These are phyloP conservation scores for Sonneratia caseolaris DNA, from an alignment of 345 rosid genomes.

Conservation along the genomic window DNA sequence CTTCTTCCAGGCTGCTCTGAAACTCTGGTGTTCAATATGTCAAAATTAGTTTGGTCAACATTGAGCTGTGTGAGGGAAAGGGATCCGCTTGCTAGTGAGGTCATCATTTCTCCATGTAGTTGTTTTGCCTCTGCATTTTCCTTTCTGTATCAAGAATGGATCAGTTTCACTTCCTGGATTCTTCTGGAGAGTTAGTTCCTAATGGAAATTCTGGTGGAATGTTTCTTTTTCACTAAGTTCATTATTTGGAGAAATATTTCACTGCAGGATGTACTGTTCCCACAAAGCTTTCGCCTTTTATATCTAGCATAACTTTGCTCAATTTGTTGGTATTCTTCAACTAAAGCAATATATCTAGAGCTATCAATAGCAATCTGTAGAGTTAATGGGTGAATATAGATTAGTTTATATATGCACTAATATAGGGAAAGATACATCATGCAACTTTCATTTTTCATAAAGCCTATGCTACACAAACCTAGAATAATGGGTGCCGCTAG, in stretches of 20 bases:
- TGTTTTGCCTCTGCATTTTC: background rate
- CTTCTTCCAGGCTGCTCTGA: slow-evolving; percentile 58
- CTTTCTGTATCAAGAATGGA: background rate
- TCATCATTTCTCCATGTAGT: slow-evolving; percentile 16
- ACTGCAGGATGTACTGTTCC: background rate
- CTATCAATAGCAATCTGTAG: background rate
- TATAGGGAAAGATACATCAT: no score
- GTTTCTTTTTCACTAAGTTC: background rate
- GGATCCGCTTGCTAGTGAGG: slow-evolving; percentile 99
- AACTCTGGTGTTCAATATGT: slow-evolving; percentile 77
- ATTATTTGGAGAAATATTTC: background rate
- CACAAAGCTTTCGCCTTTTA: background rate
- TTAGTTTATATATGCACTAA: background rate
- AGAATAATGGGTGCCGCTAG: no score
- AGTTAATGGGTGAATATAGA: background rate
- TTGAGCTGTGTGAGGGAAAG: slow-evolving; percentile 61
- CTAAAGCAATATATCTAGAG: background rate
- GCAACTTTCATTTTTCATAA: no score
- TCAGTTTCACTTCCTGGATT: background rate
- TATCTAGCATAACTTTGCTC: background rate
- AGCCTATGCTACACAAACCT: no score
- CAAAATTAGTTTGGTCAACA: slow-evolving; percentile 75
- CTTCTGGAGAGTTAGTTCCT: background rate
- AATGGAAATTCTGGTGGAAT: background rate
- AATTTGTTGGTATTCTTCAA: background rate